These are phyloP conservation scores for Globisporangium iwayamae DNA, from an alignment of 352 stramenopile species.

Conservation along the genomic window DNA sequence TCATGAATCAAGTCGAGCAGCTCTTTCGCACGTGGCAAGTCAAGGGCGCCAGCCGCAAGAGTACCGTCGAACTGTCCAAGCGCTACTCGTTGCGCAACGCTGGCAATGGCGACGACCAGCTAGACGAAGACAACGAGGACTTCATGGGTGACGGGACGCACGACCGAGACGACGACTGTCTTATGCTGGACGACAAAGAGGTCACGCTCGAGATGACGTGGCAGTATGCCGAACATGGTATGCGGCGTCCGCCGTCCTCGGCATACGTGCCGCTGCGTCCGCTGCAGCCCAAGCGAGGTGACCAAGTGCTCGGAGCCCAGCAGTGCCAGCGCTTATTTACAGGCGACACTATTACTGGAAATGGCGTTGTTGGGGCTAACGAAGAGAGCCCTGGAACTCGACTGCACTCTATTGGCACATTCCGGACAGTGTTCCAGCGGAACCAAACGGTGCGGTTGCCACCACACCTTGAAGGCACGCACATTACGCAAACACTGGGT, in stretches of 20 bases:
- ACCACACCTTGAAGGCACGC: conserved; percentile 1
- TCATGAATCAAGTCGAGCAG: conserved; percentile 31
- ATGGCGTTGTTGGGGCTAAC: neutral
- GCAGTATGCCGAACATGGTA: conserved; percentile 25
- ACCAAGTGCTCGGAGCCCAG: conserved; percentile 23
- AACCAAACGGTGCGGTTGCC: conserved; percentile 3
- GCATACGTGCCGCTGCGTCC: conserved; percentile 23
- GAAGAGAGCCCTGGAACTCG: neutral
- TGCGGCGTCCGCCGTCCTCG: conserved; percentile 5
- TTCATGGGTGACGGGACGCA: conserved; percentile 18
- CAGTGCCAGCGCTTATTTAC: conserved; percentile 4
- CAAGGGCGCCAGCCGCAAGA: conserved; percentile 16
- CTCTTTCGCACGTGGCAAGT: conserved; percentile 34
- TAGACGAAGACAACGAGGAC: conserved; percentile 22
- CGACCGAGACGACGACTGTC: conserved; percentile 12
- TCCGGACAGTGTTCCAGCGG: conserved; percentile 13
- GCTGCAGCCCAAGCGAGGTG: conserved; percentile 24
- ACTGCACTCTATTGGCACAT: conserved; percentile 26
- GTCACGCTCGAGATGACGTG: conserved; percentile 23
- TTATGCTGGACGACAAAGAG: conserved; percentile 18
- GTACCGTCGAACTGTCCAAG: conserved; percentile 1
- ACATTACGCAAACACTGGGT: neutral
- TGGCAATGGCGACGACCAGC: neutral
- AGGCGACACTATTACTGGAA: neutral
- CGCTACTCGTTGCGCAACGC: neutral